phyloP scores from a whole-genome alignment of 805 yeast species.

The Yamadazyma scolyti region DNA sequence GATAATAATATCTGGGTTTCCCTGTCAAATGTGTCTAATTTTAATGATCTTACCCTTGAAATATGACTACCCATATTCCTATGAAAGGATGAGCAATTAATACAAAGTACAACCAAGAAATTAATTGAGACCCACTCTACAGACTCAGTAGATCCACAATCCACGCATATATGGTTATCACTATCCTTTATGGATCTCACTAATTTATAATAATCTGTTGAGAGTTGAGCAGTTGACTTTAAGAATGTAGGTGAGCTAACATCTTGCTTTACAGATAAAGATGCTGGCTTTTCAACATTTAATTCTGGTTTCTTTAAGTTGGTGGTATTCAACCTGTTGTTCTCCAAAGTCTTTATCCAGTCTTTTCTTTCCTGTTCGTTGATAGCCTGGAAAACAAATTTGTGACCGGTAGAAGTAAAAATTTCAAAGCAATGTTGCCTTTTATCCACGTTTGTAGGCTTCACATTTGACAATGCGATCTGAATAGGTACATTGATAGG shows the following conservation, averaged over 20 bases:
- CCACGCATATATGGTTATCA: conserved; percentile 71
- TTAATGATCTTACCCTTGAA: conserved; percentile 72
- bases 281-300: conserved; percentile 13
- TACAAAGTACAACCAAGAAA: conserved; percentile 67
- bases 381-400: conserved; percentile 72
- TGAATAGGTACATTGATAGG: conserved; percentile 67
- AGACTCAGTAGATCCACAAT: conserved; percentile 60
- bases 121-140: conserved; percentile 91
- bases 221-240: conserved; percentile 17
- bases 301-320: conserved; percentile 6
- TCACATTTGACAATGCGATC: conserved; percentile 63
- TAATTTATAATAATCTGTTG: conserved; percentile 27
- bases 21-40: conserved; percentile 62
- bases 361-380: conserved; percentile 60
- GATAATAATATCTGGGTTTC: conserved; percentile 57
- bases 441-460: conserved; percentile 42
- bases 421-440: conserved; percentile 69
- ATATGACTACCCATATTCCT: conserved; percentile 80
- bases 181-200: conserved; percentile 41
- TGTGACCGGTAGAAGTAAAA: conserved; percentile 60
- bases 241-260: conserved; percentile 32
- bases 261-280: conserved; percentile 9
- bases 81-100: conserved; percentile 86
- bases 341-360: conserved; percentile 65
- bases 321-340: conserved; percentile 39